phyloP scores from a whole-genome alignment of 768 basidiomycete species.

The Lenzites betulinus region DNA sequence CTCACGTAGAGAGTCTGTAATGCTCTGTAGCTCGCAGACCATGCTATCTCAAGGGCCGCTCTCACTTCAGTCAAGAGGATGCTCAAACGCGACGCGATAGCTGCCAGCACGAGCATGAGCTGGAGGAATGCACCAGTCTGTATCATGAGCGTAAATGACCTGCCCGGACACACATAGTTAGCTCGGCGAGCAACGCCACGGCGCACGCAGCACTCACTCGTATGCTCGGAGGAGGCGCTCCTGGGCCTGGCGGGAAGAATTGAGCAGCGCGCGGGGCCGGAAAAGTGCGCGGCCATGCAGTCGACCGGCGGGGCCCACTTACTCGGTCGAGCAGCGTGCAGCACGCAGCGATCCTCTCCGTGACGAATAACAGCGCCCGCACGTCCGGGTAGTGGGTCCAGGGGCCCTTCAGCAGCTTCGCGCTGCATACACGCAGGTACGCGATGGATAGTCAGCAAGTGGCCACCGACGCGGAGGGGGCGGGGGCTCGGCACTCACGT shows the following conservation, averaged over 20 bases:
- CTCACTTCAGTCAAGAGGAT: conserved; percentile 46
- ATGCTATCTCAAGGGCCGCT: conserved; percentile 37
- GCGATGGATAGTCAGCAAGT: background rate
- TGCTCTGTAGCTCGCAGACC: conserved; percentile 32
- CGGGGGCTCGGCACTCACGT: conserved; percentile 37
- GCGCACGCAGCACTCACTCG: conserved; percentile 40
- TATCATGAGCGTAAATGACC: conserved; percentile 63
- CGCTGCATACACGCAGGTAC: conserved; percentile 34
- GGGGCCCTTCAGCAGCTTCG: conserved; percentile 54
- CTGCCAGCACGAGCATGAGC: conserved; percentile 60
- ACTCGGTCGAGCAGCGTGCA: conserved; percentile 51
- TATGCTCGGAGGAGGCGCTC: conserved; percentile 53
- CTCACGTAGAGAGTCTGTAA: conserved; percentile 38
- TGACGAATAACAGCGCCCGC: conserved; percentile 35
- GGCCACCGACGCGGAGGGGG: background rate
- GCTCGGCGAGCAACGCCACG: background rate
- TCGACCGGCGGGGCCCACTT: conserved; percentile 12
- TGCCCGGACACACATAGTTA: conserved; percentile 29
- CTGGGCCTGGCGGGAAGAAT: conserved; percentile 41
- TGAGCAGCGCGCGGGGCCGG: background rate
- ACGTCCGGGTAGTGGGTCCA: conserved; percentile 64
- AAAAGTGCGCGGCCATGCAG: conserved; percentile 5
- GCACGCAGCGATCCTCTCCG: conserved; percentile 40
- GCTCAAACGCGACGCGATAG: conserved; percentile 60
- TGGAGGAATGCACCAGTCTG: conserved; percentile 76